Evolutionary conservation across 768 basidiomycete genomes (phyloP).

Genomic region (Pisolithus sp.): DNA sequence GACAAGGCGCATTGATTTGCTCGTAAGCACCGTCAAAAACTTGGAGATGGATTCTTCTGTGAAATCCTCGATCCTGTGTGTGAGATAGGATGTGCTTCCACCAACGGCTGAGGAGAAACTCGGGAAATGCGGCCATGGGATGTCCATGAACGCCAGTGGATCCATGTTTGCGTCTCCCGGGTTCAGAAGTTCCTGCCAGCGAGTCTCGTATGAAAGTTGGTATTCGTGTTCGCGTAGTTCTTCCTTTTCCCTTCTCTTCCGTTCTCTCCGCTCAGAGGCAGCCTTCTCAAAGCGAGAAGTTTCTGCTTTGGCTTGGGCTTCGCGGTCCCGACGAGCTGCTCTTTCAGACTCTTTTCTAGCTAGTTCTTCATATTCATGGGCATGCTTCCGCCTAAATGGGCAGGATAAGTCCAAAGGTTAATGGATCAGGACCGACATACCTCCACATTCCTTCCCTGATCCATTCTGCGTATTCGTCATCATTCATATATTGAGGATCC

Average conservation of each 20-base stretch:
- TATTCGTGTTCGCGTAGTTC: slow-evolving; percentile 38
- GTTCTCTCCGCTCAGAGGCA: slow-evolving; percentile 47
- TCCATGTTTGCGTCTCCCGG: slow-evolving; percentile 17
- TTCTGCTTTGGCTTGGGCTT: slow-evolving; percentile 50
- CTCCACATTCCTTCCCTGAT: slow-evolving; percentile 82
- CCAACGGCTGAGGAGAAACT: slow-evolving; percentile 20
- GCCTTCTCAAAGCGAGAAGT: slow-evolving; percentile 43
- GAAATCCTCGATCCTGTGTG: slow-evolving; percentile 40
- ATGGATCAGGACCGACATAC: slow-evolving; percentile 30
- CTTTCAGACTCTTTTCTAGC: slow-evolving; percentile 47
- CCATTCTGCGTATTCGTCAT: slow-evolving; percentile 87
- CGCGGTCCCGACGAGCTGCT: slow-evolving; percentile 47
- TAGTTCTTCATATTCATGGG: slow-evolving; percentile 58
- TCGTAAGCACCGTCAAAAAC: slow-evolving; percentile 43
- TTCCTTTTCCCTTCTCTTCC: slow-evolving; percentile 43
- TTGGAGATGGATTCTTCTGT: slow-evolving; percentile 48
- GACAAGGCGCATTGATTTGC: not conserved
- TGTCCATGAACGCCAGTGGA: slow-evolving; percentile 44
- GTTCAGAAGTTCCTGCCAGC: slow-evolving; percentile 49
- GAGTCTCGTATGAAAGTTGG: slow-evolving; percentile 46
- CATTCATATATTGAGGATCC: slow-evolving; percentile 56
- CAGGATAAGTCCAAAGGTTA: not conserved
- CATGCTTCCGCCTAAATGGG: slow-evolving; percentile 54
- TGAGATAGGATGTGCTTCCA: slow-evolving; percentile 7
- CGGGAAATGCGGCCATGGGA: slow-evolving; percentile 67